Base-by-base conservation (phyloP, 345 rosid genomes). In the Gossypium herbaceum region DNA sequence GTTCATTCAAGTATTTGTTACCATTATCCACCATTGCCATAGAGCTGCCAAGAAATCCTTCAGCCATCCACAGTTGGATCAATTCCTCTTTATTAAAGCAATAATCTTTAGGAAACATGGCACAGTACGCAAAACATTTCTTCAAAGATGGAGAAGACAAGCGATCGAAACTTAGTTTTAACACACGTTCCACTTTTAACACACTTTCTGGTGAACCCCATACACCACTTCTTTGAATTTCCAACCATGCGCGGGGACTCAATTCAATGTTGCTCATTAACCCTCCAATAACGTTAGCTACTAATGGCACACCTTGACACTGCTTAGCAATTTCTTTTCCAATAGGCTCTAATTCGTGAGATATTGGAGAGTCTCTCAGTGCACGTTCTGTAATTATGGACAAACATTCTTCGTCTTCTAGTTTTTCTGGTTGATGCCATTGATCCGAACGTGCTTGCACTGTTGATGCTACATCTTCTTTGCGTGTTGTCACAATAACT, bases 261-360 rank as follows among this genome's bases (percentile, higher is more conserved):
- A 29, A 29, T 3, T 29, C 39, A 29, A 59, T 44, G 1, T 52
- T 15, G 29, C 43, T 6, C 74, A 76, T 1, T n/a, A 55, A 9
- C 4, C 58, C 79, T 45, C 79, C 79, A 1, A 76, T n/a, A 12
- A 58, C 63, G 2, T 27, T 17, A 1, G 63, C 63, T 2, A 45
- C 68, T 2, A 76, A 16, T 9, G 84, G 81, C 12, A 75, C n/a
- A 9, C 79, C 81, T 54, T 50, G 17, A 55, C 84, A 81, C 22
- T 66, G 68, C 12, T 48, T 25, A 2, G 77, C 84, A 73, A 81
- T 76, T 13, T 63, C 66, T 24, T 27, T 60, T 24, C 77, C 84
- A 16, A 81, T 50, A 12, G 5, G 12, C 54, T 15, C 54, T 50
- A 50, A 15, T 13, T 13, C 54, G 0, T 13, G 7, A 50, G 17